Conservation (phyloP, 352 stramenopile species). For the Pythium phragmitis region DNA sequence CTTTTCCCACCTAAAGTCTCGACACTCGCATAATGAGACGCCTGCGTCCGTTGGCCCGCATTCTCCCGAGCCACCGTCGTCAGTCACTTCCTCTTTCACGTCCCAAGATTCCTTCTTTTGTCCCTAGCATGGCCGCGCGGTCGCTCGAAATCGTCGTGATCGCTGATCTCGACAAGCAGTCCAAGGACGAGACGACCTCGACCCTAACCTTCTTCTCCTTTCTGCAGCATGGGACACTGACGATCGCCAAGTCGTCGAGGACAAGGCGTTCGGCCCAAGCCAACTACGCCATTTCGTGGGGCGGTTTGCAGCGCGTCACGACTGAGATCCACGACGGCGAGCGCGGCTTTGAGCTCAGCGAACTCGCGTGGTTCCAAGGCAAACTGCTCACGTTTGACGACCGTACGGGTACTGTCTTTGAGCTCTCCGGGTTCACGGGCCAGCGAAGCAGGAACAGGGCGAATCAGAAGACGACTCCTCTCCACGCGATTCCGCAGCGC, state of each 20-base stretch:
- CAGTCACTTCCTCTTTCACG: too few relatives aligned
- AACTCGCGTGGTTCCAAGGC: constrained; percentile 88
- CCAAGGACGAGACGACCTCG: constrained; percentile 76
- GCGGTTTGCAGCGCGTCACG: constrained; percentile 69
- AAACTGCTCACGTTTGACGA: constrained; percentile 97
- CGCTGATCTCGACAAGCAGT: constrained; percentile 96
- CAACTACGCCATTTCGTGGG: constrained; percentile 62
- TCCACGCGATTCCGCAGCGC: constrained; percentile 91
- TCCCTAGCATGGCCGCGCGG: too few relatives aligned
- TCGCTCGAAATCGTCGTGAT: constrained; percentile 90
- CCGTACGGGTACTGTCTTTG: constrained; percentile 97
- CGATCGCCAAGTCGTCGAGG: constrained; percentile 37
- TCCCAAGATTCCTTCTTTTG: too few relatives aligned
- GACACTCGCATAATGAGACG: too few relatives aligned
- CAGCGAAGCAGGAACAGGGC: too few relatives aligned
- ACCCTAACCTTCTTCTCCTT: constrained; percentile 92
- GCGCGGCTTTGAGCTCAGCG: constrained; percentile 95
- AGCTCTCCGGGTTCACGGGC: constrained; percentile 86
- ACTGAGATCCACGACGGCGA: constrained; percentile 93
- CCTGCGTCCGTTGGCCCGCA: too few relatives aligned
- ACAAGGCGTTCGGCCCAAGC: too few relatives aligned
- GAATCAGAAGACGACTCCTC: constrained; percentile 34
- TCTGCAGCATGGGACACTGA: constrained; percentile 90
- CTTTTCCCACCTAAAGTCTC: too few relatives aligned
- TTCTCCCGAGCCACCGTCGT: too few relatives aligned